A percentile compares a stretch with the other conserved stretches of the same genome.
Conservation (phyloP, 2,329 filamentous ascomycete genomes). For the Pseudopithomyces chartarum region DNA sequence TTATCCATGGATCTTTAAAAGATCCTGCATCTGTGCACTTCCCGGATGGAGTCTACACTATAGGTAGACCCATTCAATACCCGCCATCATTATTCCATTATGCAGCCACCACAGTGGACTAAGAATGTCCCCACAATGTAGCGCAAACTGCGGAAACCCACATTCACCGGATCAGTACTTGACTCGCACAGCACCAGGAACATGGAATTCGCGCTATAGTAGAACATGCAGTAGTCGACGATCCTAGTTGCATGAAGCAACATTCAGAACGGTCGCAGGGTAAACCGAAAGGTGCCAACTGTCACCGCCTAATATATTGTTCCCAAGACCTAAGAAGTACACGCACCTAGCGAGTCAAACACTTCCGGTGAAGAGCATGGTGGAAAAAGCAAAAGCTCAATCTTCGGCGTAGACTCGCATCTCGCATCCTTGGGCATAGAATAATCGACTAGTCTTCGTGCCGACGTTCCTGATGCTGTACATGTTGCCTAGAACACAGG, state of each 20-base stretch:
- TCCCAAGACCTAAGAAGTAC: background rate
- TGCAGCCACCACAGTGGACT: background rate
- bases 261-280: background rate
- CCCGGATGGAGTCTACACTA: background rate
- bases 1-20: no score
- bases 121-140: background rate
- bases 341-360: background rate
- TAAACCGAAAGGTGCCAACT: background rate
- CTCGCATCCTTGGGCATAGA: slow-evolving; percentile 90
- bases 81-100: background rate
- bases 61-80: background rate
- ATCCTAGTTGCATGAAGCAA: background rate
- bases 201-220: background rate
- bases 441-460: slow-evolving; percentile 73
- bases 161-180: background rate
- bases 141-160: background rate
- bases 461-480: slow-evolving; percentile 89
- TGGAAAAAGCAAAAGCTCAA: background rate
- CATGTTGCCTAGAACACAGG: slow-evolving; percentile 72
- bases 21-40: no score
- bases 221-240: background rate
- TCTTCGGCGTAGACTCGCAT: slow-evolving; percentile 21
- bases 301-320: slow-evolving; percentile 26
- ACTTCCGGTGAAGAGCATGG: background rate
- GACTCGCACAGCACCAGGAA: background rate